These are phyloP conservation scores for Metschnikowia lachancei DNA, from an alignment of 805 yeast genomes.

Conservation along the genomic window DNA sequence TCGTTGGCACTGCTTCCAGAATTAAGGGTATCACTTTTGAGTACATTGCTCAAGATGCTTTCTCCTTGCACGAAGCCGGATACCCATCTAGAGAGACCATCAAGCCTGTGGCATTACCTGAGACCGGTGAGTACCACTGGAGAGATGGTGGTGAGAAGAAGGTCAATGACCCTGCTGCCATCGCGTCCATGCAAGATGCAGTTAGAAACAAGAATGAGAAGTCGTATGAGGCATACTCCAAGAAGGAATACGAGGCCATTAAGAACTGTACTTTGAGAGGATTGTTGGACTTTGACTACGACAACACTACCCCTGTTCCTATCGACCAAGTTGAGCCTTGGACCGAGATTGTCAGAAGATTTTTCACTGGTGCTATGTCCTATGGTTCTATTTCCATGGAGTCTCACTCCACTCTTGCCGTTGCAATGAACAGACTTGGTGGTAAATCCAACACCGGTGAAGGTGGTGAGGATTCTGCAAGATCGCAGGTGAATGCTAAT, in stretches of 20 bases:
- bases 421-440: constrained; percentile 97
- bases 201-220: constrained; percentile 93
- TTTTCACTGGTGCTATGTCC: constrained; percentile 99
- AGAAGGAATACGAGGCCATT: constrained; percentile 88
- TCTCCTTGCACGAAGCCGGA: constrained; percentile 89
- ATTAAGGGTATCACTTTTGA: constrained; percentile 94
- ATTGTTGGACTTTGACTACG: constrained; percentile 84
- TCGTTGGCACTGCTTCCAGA: constrained; percentile 96
- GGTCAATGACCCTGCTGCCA: constrained; percentile 90
- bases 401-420: constrained; percentile 95
- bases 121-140: constrained; percentile 97
- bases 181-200: constrained; percentile 96
- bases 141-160: constrained; percentile 98
- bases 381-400: constrained; percentile 99
- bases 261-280: constrained; percentile 93
- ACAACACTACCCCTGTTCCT: constrained; percentile 71
- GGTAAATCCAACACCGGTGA: constrained; percentile 99
- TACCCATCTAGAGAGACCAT: constrained; percentile 74
- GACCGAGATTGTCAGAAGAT: constrained; percentile 97
- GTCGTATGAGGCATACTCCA: constrained; percentile 87
- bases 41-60: constrained; percentile 94
- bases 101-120: constrained; percentile 75
- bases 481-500: constrained; percentile 72
- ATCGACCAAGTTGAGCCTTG: constrained; percentile 98
- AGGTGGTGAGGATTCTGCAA: constrained; percentile 97